Conservation (phyloP, 148 eudicot species). For the Camellia granthamiana region DNA sequence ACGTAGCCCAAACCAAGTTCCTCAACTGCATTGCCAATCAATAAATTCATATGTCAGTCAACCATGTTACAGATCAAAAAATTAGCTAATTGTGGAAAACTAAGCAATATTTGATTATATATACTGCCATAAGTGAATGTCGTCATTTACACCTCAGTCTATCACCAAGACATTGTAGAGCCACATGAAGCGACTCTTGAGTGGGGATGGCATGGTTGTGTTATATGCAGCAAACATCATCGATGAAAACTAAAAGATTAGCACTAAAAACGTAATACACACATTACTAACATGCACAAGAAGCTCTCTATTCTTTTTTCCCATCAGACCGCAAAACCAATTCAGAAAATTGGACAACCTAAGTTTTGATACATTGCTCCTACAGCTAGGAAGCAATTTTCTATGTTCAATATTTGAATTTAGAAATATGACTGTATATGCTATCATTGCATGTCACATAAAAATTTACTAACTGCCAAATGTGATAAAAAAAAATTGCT, state of each 20-base stretch:
- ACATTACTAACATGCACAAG: not conserved
- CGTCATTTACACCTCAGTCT: not conserved
- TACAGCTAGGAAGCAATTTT: not conserved
- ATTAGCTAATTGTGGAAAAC: not conserved
- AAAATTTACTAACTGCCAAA: not conserved
- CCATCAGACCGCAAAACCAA: not conserved
- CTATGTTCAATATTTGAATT: not conserved
- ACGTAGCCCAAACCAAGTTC: slow-evolving; percentile 85
- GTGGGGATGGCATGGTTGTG: not conserved
- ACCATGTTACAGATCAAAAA: not conserved
- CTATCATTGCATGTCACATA: not conserved
- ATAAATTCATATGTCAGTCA: slow-evolving; percentile 8
- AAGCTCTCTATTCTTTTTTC: not conserved
- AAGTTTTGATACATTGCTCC: not conserved
- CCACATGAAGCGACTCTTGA: not conserved
- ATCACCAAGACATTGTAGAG: not conserved
- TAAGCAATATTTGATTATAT: not conserved
- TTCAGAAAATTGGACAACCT: not conserved
- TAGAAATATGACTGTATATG: not conserved
- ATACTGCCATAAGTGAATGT: not conserved
- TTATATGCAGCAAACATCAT: not conserved
- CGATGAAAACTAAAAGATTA: not conserved
- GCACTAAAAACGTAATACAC: not conserved
- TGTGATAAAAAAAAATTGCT: not conserved
- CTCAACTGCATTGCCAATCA: slow-evolving; percentile 55